Evolutionary conservation across 2,329 filamentous ascomycete genomes (phyloP).

Genomic region (Westerdykella ornata): DNA sequence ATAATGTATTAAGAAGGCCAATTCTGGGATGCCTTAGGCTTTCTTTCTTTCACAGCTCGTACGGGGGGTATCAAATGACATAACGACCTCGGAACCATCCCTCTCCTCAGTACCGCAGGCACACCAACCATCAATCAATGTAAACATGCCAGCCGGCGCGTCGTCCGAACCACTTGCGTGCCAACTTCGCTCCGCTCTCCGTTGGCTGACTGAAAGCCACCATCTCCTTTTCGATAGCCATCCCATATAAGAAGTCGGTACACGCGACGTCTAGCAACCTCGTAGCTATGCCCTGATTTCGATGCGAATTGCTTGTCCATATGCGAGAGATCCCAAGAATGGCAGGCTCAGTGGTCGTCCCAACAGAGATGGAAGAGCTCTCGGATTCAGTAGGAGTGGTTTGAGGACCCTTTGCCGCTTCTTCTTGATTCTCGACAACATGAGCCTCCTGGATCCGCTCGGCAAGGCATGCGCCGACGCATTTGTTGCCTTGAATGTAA

Average conservation of each 20-base stretch:
- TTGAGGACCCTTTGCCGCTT: constrained; percentile 14
- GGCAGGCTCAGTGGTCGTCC: constrained; percentile 40
- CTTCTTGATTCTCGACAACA: constrained; percentile 39
- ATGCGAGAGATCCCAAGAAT: constrained; percentile 59
- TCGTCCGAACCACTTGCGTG: constrained; percentile 52
- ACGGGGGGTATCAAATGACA: background rate
- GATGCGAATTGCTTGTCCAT: constrained; percentile 54
- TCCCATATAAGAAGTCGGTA: constrained; percentile 50
- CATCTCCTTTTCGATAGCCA: constrained; percentile 49
- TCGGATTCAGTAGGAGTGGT: constrained; percentile 9
- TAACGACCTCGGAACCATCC: background rate
- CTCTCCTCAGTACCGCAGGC: background rate
- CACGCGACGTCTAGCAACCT: constrained; percentile 52
- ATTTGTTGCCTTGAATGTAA: constrained; percentile 55
- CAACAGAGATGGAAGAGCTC: constrained; percentile 40
- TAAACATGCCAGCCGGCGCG: constrained; percentile 56
- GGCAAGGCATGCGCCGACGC: constrained; percentile 55
- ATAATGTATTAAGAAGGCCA: no score
- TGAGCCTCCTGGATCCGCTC: constrained; percentile 55
- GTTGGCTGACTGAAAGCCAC: constrained; percentile 63
- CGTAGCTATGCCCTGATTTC: constrained; percentile 52
- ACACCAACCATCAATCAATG: constrained; percentile 43
- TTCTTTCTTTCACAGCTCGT: background rate
- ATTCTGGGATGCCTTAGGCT: no score
- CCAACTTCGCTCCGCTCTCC: constrained; percentile 52